These are phyloP conservation scores for Moniliella sp. DNA, from an alignment of 1,284 basidiomycete genomes.

Conservation along the genomic window DNA sequence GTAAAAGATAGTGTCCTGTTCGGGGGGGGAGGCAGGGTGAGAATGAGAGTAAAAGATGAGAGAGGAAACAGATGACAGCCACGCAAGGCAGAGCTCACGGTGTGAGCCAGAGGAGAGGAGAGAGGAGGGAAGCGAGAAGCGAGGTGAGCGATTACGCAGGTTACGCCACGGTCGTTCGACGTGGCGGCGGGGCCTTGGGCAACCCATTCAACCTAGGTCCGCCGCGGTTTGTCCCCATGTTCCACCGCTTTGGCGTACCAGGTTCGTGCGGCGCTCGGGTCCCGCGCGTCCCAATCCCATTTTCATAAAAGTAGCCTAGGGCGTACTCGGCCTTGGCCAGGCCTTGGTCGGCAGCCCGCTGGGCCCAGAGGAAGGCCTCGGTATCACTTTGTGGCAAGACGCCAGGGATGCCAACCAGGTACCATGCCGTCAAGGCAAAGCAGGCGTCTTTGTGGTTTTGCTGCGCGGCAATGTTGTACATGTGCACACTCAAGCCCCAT, in stretches of 20 bases:
- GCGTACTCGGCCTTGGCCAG: conserved; percentile 47
- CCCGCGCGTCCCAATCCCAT: conserved; percentile 31
- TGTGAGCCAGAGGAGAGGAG: too few relatives aligned
- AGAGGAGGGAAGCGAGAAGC: too few relatives aligned
- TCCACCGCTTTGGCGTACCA: conserved; percentile 81
- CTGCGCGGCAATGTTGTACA: conserved; percentile 65
- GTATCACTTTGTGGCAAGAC: conserved; percentile 93
- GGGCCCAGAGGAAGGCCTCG: conserved; percentile 51
- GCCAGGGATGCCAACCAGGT: conserved; percentile 88
- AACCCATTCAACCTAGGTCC: too few relatives aligned
- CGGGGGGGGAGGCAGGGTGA: too few relatives aligned
- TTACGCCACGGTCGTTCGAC: too few relatives aligned
- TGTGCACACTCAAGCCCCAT: conserved; percentile 87
- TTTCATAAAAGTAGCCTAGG: conserved; percentile 89
- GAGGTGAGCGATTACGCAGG: too few relatives aligned
- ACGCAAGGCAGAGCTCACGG: too few relatives aligned
- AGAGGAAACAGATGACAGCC: too few relatives aligned
- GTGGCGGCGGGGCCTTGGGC: too few relatives aligned
- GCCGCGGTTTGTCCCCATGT: conserved; percentile 84
- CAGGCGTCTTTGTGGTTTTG: conserved; percentile 89
- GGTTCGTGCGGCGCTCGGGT: conserved; percentile 41
- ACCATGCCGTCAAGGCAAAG: conserved; percentile 95
- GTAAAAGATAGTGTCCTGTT: too few relatives aligned
- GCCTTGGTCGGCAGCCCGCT: conserved; percentile 30
- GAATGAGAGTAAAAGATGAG: too few relatives aligned